Evolutionary conservation across 768 basidiomycete genomes (phyloP).

Genomic region (Cantharellus cinnabarinus): DNA sequence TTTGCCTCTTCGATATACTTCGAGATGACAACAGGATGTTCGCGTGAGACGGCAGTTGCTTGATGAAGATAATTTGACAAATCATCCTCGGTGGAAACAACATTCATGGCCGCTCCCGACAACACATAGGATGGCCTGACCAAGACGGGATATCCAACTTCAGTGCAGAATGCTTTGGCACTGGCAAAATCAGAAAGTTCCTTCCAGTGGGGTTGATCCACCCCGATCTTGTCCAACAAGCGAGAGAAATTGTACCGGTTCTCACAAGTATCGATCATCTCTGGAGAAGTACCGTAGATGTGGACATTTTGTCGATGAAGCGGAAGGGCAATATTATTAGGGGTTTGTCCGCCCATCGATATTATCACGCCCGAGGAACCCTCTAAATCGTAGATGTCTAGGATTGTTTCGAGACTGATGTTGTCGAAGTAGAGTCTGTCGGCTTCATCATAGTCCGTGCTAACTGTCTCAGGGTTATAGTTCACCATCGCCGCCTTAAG

Average conservation of each 20-base stretch:
- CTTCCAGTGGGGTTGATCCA: conserved; percentile 96
- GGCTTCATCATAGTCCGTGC: conserved; percentile 97
- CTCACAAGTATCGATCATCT: conserved; percentile 99
- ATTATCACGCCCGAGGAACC: conserved; percentile 78
- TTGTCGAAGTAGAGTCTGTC: conserved; percentile 98
- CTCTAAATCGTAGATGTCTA: conserved; percentile 92
- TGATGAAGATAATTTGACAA: conserved; percentile 80
- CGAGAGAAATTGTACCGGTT: conserved; percentile 99
- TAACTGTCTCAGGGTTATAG: conserved; percentile 98
- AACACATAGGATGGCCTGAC: conserved; percentile 96
- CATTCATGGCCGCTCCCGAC: conserved; percentile 99
- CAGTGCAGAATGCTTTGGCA: conserved; percentile 73
- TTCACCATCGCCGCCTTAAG: conserved; percentile 97
- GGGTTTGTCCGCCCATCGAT: conserved; percentile 96
- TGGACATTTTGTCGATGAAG: conserved; percentile 95
- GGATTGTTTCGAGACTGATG: conserved; percentile 85
- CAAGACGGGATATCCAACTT: conserved; percentile 87
- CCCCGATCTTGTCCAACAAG: conserved; percentile 90
- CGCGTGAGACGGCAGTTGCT: conserved; percentile 88
- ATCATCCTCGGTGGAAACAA: conserved; percentile 85
- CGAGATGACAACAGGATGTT: conserved; percentile 93
- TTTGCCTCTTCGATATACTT: conserved; percentile 99
- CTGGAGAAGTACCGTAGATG: conserved; percentile 95
- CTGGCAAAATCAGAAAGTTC: conserved; percentile 83
- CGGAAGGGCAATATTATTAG: conserved; percentile 94